Conservation (phyloP, 176 grass and related monocot species). For the Poa pratensis region DNA sequence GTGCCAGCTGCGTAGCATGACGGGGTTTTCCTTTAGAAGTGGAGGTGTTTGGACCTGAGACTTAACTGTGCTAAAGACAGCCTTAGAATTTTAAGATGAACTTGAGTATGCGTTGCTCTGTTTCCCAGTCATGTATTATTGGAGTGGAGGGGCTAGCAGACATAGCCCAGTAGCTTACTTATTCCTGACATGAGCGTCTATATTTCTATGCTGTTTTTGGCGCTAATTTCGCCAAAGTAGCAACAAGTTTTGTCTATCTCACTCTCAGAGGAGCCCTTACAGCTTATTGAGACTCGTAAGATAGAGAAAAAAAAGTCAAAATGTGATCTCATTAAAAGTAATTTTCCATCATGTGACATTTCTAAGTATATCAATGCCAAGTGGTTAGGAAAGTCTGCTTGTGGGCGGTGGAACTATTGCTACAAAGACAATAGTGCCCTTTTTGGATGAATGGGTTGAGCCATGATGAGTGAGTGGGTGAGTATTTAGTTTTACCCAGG, state of each 20-base stretch:
- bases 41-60: neutral
- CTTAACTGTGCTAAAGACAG: slow-evolving; percentile 13
- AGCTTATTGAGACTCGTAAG: slow-evolving; percentile 5
- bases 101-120: neutral
- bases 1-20: slow-evolving; percentile 16
- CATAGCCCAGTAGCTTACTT: neutral
- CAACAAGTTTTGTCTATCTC: neutral
- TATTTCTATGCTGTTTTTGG: neutral
- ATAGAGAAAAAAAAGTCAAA: neutral
- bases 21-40: neutral
- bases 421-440: neutral
- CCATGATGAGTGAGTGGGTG: slow-evolving; percentile 25
- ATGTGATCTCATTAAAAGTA: slow-evolving; percentile 16
- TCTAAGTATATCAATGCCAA: neutral
- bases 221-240: neutral
- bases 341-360: neutral
- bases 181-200: neutral
- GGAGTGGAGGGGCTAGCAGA: neutral
- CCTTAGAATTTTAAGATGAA: slow-evolving; percentile 3
- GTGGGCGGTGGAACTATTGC: slow-evolving; percentile 1
- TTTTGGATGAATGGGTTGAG: neutral
- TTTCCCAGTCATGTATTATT: slow-evolving; percentile 10
- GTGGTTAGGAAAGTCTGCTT: slow-evolving; percentile 12
- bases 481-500: slow-evolving; percentile 25
- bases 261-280: neutral